Conservation (phyloP, 2,329 filamentous ascomycete genomes). For the Neofusicoccum sp. region DNA sequence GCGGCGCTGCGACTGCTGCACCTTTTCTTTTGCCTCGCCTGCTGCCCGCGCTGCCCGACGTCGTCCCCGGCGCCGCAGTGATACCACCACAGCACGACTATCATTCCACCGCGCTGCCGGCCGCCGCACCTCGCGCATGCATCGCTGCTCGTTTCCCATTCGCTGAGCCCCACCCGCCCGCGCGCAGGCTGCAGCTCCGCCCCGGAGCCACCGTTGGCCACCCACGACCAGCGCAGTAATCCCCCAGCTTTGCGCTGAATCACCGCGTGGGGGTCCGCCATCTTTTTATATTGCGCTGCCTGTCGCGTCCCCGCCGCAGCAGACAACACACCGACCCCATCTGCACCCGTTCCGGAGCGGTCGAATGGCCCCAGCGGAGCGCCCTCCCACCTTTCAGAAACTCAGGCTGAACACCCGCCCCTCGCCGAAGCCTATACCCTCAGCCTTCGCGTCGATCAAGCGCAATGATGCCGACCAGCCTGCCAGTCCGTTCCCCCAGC, state of each 20-base stretch:
- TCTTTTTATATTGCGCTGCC: slow-evolving; percentile 22
- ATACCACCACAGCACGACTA: slow-evolving; percentile 1
- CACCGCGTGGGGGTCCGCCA: slow-evolving; percentile 8
- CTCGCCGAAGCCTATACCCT: slow-evolving; percentile 34
- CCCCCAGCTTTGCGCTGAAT: slow-evolving; percentile 15
- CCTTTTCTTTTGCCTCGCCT: background rate
- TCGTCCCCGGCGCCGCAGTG: background rate
- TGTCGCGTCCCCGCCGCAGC: slow-evolving; percentile 30
- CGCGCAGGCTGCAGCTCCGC: slow-evolving; percentile 4
- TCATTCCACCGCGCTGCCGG: slow-evolving; percentile 8
- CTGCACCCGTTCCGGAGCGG: slow-evolving; percentile 10
- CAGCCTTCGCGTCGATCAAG: slow-evolving; percentile 36
- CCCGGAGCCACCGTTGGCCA: slow-evolving; percentile 10
- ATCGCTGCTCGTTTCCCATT: slow-evolving; percentile 1
- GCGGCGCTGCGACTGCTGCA: background rate
- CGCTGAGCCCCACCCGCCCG: slow-evolving; percentile 12
- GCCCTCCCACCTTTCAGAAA: slow-evolving; percentile 43
- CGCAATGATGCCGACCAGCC: slow-evolving; percentile 23
- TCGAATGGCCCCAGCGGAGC: slow-evolving; percentile 40
- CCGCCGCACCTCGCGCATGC: slow-evolving; percentile 6
- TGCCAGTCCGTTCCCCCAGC: slow-evolving; percentile 7
- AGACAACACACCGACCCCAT: slow-evolving; percentile 19
- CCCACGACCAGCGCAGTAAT: slow-evolving; percentile 14
- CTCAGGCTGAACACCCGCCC: slow-evolving; percentile 40
- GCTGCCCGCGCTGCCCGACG: background rate